Conservation (phyloP, 768 basidiomycete genomes). For the Nidula microcarpa region DNA sequence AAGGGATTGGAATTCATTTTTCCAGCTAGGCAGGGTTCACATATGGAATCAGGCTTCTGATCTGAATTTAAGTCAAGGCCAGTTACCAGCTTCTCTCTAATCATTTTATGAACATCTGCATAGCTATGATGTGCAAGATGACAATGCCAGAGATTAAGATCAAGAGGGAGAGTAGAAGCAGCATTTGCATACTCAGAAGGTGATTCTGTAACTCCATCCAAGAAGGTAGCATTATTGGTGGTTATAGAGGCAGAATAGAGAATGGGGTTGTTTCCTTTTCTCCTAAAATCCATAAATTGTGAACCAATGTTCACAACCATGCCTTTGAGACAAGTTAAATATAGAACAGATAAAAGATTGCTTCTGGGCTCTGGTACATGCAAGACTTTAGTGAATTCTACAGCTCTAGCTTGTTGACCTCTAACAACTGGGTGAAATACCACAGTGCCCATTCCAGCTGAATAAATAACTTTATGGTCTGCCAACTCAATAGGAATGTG, state of each 20-base stretch:
- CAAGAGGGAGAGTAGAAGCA: constrained; percentile 16
- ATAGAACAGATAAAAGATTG: constrained; percentile 4
- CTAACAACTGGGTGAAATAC: constrained; percentile 12
- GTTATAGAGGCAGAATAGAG: constrained; percentile 5
- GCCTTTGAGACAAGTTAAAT: neutral
- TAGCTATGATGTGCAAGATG: constrained; percentile 22
- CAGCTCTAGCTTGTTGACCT: constrained; percentile 1
- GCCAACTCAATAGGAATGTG: constrained; percentile 17
- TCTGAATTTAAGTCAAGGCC: constrained; percentile 10
- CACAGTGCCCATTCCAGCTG: constrained; percentile 20
- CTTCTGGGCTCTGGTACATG: constrained; percentile 3
- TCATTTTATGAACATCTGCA: constrained; percentile 8
- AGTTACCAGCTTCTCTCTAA: constrained; percentile 4
- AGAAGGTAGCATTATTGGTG: constrained; percentile 2
- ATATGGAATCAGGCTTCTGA: constrained; percentile 13
- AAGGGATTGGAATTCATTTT: constrained; percentile 15
- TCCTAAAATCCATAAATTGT: neutral
- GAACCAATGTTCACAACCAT: neutral
- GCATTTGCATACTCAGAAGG: constrained; percentile 7
- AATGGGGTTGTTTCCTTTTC: neutral
- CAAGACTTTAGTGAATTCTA: constrained; percentile 8
- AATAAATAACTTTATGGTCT: too few species aligned
- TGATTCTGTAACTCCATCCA: constrained; percentile 7
- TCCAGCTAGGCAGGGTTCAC: constrained; percentile 13
- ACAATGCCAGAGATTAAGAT: constrained; percentile 21